Conservation (phyloP, 176 grass and related monocot species). For the Phoenix dactylifera region DNA sequence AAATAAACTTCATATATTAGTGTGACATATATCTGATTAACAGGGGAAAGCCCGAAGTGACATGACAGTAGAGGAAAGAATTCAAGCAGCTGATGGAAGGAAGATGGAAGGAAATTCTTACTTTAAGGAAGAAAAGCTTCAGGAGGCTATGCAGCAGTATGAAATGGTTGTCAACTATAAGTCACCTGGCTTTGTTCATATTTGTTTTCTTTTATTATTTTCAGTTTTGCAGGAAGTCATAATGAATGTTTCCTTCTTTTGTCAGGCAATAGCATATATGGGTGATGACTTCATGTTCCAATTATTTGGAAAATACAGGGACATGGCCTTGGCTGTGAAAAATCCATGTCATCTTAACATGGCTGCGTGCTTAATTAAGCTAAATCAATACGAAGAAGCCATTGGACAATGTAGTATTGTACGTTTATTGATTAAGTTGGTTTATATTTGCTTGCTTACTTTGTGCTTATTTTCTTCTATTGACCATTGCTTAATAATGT, state of each 20-base stretch:
- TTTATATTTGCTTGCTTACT: background rate
- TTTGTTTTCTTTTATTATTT: background rate
- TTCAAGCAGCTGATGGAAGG: slow-evolving; percentile 85
- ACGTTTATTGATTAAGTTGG: slow-evolving; percentile 16
- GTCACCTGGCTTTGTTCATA: background rate
- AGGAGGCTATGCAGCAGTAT: slow-evolving; percentile 92
- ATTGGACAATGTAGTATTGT: slow-evolving; percentile 77
- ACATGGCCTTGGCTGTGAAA: slow-evolving; percentile 96
- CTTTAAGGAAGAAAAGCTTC: slow-evolving; percentile 77
- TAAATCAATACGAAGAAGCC: slow-evolving; percentile 63
- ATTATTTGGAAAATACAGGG: slow-evolving; percentile 94
- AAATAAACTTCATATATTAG: background rate
- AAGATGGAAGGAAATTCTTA: slow-evolving; percentile 71
- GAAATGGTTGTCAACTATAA: slow-evolving; percentile 51
- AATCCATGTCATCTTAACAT: slow-evolving; percentile 95
- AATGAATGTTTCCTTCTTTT: slow-evolving; percentile 11
- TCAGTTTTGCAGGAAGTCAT: background rate
- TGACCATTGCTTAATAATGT: no score
- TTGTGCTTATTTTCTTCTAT: background rate
- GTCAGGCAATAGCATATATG: slow-evolving; percentile 95
- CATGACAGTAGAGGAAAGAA: slow-evolving; percentile 97
- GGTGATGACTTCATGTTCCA: slow-evolving; percentile 99
- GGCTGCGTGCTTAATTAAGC: slow-evolving; percentile 80
- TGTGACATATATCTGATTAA: slow-evolving; percentile 2
- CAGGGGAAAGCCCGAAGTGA: slow-evolving; percentile 90